Evolutionary conservation across 495 filamentous ascomycete species (phyloP), one percentile per base, ranked within the genome.

Genomic region (Cryomyces minteri): DNA sequence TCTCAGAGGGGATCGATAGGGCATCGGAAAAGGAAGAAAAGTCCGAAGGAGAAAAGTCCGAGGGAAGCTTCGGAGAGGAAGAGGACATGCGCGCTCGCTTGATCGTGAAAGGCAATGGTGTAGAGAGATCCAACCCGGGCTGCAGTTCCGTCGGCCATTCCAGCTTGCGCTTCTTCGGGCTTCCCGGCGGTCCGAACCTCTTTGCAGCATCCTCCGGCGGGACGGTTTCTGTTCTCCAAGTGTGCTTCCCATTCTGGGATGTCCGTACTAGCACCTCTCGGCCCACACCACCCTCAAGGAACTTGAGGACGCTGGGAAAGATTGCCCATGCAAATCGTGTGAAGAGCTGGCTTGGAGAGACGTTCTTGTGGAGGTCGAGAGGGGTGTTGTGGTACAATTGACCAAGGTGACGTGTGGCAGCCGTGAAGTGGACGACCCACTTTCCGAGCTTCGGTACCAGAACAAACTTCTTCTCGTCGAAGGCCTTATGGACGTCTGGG

Each of bases 301-400:
- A 38, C 9, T 38, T 9, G 9, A 10, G 2, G 34, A 38, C 34
- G 12, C 9, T 29, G 8, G 51, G 48, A 39, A 51, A 51, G 8
- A 53, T 51, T 25, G 51, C 28, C 51, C 51, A 53, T 29, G 51
- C 48, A 36, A 53, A 48, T 31, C 51, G 29, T 5, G 25, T 39
- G 5, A 44, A 34, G 4, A 53, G 3, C 31, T 47, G 41, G 7
- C 40, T 39, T 7, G 40, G 30, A 8, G 31, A 12, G 4, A 51
- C 40, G 5, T 38, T 5, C 18, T 25, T 2, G 18, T 25, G 18
- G 2, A 48, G n/a, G 34, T 38, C 12, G 9, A 38, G 12, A 4
- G 36, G 18, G 6, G 30, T 28, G 32, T 53, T 53, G 32, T 53
- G 51, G 31, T 47, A 51, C 14, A 48, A 6, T 12, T 31, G 6